phyloP scores from a whole-genome alignment of 1,284 basidiomycete genomes.

The Xanthoconium separans region DNA sequence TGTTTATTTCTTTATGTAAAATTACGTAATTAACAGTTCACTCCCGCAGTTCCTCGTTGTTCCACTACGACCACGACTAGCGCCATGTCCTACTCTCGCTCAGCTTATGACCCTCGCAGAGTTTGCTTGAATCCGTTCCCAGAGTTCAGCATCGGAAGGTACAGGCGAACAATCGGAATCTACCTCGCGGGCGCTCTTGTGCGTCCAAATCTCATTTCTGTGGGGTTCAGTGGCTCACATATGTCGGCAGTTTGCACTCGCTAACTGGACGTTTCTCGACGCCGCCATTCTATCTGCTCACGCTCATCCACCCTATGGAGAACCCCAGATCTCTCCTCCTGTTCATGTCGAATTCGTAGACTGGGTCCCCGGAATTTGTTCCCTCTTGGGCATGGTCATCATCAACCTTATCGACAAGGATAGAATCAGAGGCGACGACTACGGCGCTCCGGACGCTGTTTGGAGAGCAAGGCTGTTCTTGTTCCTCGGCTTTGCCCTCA shows the following conservation, averaged over 20 bases:
- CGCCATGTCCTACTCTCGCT: constrained; percentile 39
- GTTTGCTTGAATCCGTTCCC: constrained; percentile 80
- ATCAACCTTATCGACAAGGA: constrained; percentile 97
- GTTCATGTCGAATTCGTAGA: constrained; percentile 91
- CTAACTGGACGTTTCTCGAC: constrained; percentile 96
- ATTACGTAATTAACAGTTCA: constrained; percentile 18
- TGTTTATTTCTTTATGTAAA: neutral
- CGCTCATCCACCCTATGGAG: constrained; percentile 68
- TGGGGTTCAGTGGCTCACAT: neutral
- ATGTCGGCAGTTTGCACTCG: constrained; percentile 75
- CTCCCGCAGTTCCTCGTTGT: constrained; percentile 2
- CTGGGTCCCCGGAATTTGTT: constrained; percentile 94
- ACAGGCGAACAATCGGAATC: constrained; percentile 82
- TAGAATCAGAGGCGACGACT: constrained; percentile 82
- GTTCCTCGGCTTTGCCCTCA: constrained; percentile 94
- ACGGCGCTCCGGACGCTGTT: constrained; percentile 78
- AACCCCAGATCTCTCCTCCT: constrained; percentile 69
- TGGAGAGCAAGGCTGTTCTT: constrained; percentile 89
- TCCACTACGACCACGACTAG: neutral
- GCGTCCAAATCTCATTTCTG: constrained; percentile 34
- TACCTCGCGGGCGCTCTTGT: constrained; percentile 91
- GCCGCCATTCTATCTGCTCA: constrained; percentile 88
- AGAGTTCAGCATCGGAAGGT: constrained; percentile 58
- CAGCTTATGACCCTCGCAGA: constrained; percentile 86
- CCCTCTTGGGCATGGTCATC: constrained; percentile 91